These are phyloP conservation scores for Yamadazyma epiphylla DNA, from an alignment of 1,139 yeast species.

Conservation along the genomic window DNA sequence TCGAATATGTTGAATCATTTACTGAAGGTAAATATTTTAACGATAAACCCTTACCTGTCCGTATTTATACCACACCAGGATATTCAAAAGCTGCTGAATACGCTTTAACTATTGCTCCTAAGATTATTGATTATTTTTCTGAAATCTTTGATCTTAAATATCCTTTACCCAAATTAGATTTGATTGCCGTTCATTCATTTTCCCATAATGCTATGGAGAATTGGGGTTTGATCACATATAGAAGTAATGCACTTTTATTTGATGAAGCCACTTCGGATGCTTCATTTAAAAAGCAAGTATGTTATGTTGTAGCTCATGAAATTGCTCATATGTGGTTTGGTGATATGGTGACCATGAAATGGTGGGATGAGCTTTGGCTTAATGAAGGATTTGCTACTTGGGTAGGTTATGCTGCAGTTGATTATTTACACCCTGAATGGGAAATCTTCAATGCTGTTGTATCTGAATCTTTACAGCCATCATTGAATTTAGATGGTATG, in stretches of 20 bases:
- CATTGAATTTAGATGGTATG: conserved; percentile 66
- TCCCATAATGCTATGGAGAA: conserved; percentile 88
- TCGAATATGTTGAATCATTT: conserved; percentile 63
- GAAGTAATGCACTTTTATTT: conserved; percentile 70
- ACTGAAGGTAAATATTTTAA: conserved; percentile 23
- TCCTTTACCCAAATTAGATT: conserved; percentile 71
- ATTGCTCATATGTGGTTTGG: conserved; percentile 79
- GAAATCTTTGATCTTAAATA: conserved; percentile 61
- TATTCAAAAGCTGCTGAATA: conserved; percentile 56
- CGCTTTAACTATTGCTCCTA: conserved; percentile 65
- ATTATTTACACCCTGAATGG: conserved; percentile 81
- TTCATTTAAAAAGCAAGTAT: conserved; percentile 69
- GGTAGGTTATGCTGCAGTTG: conserved; percentile 82
- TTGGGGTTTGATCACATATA: conserved; percentile 83
- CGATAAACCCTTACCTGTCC: conserved; percentile 63
- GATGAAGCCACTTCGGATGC: conserved; percentile 66
- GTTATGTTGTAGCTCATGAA: conserved; percentile 87
- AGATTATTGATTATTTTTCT: conserved; percentile 64
- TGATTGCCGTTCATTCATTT: conserved; percentile 74
- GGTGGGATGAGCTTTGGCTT: conserved; percentile 64
- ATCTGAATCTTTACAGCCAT: conserved; percentile 64
- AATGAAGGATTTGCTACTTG: conserved; percentile 81
- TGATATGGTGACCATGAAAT: conserved; percentile 58
- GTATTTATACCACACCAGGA: conserved; percentile 73
- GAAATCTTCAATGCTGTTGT: conserved; percentile 76